These are phyloP conservation scores for peach (Prunus persica) DNA, from an alignment of 306 rosid genomes.

Conservation along the genomic window DNA sequence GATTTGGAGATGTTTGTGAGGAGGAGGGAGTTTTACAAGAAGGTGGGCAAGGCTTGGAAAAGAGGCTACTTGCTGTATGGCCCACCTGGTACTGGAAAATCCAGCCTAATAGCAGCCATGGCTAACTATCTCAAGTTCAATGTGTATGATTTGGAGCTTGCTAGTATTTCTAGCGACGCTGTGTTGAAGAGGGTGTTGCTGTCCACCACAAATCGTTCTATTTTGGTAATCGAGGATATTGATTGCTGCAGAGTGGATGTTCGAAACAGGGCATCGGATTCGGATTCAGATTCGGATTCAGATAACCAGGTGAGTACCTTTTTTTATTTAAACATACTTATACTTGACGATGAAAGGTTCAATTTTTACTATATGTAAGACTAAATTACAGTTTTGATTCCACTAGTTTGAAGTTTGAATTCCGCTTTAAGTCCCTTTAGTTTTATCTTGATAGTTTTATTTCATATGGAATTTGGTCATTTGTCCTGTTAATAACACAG, in stretches of 20 bases:
- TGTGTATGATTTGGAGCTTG: slow-evolving; percentile 37
- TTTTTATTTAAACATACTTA: too few relatives aligned
- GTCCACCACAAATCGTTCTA: slow-evolving; percentile 36
- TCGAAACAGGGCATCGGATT: neutral
- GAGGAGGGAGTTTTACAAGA: slow-evolving; percentile 32
- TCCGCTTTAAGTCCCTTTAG: too few relatives aligned
- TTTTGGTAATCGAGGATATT: slow-evolving; percentile 45
- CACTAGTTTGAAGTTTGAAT: too few relatives aligned
- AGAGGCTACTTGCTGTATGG: slow-evolving; percentile 44
- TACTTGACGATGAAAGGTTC: too few relatives aligned
- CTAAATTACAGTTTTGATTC: too few relatives aligned
- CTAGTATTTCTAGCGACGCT: slow-evolving; percentile 14
- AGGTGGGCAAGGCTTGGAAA: slow-evolving; percentile 49
- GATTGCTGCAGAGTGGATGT: slow-evolving; percentile 22
- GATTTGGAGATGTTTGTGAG: slow-evolving; percentile 38
- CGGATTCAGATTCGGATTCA: too few relatives aligned
- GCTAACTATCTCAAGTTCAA: slow-evolving; percentile 43
- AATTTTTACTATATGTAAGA: too few relatives aligned
- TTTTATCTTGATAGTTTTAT: too few relatives aligned
- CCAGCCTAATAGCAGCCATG: slow-evolving; percentile 46
- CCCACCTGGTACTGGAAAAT: slow-evolving; percentile 41
- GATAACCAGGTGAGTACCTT: too few relatives aligned
- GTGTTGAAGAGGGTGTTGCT: slow-evolving; percentile 27
- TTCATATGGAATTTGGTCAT: too few relatives aligned
- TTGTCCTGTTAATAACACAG: too few relatives aligned